phyloP scores from a whole-genome alignment of 495 filamentous ascomycete species.

The Neurospora intermedia region DNA sequence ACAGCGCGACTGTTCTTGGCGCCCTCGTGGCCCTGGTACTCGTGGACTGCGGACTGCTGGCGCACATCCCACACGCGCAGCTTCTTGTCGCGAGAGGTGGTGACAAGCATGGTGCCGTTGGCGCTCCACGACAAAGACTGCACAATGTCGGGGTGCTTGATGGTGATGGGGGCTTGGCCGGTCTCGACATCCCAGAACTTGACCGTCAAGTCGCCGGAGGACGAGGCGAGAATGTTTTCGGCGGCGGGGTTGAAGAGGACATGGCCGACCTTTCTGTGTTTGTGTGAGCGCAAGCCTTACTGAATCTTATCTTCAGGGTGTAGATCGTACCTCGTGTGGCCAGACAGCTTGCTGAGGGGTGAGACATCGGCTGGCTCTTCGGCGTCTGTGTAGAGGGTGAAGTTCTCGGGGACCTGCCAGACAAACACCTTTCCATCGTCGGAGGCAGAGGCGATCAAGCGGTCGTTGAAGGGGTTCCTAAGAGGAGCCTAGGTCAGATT shows the following conservation, averaged over 20 bases:
- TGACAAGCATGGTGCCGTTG: conserved; percentile 78
- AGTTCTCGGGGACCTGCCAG: conserved; percentile 87
- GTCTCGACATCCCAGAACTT: conserved; percentile 92
- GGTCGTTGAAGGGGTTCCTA: conserved; percentile 94
- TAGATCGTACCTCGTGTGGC: conserved; percentile 48
- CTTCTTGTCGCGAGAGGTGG: conserved; percentile 96
- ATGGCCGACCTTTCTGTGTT: conserved; percentile 81
- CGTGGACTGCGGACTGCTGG: conserved; percentile 79
- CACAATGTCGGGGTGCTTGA: conserved; percentile 83
- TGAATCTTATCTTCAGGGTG: not conserved
- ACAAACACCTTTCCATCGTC: conserved; percentile 96
- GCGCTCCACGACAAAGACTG: conserved; percentile 95
- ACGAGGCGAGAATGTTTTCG: conserved; percentile 88
- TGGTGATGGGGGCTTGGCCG: conserved; percentile 56
- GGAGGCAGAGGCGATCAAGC: conserved; percentile 81
- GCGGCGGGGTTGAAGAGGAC: conserved; percentile 96
- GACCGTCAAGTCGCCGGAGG: conserved; percentile 89
- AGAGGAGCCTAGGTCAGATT: conserved; percentile 20
- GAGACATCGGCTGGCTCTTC: conserved; percentile 74
- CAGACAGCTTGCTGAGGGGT: conserved; percentile 68
- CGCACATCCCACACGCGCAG: conserved; percentile 93
- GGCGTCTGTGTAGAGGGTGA: conserved; percentile 70
- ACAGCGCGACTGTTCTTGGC: conserved; percentile 95
- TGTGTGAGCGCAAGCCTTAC: conserved; percentile 3
- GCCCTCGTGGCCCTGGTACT: conserved; percentile 74